A percentile compares a stretch with the other conserved stretches of the same genome.
Conservation (phyloP, 2,329 filamentous ascomycete genomes). For the Xylariomycetidae sp. region DNA sequence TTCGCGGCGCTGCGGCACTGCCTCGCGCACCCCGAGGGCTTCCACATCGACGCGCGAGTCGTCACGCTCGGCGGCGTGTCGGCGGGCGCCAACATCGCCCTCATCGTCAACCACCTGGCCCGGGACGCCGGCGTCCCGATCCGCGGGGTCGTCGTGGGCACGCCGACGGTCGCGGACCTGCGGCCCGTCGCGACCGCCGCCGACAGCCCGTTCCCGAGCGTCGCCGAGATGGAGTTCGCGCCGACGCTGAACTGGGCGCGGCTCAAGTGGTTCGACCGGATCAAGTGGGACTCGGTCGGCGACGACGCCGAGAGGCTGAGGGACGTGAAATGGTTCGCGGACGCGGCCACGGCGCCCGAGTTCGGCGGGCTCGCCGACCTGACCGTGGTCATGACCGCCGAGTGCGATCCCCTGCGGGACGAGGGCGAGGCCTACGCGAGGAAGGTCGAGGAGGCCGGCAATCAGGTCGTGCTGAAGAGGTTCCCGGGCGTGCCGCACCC, state of each 20-base stretch:
- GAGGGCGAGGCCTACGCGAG: constrained; percentile 36
- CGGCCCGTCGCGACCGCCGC: constrained; percentile 28
- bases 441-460: constrained; percentile 31
- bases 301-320: background rate
- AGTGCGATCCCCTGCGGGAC: constrained; percentile 33
- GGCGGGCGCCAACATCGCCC: constrained; percentile 37
- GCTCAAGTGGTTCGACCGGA: constrained; percentile 32
- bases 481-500: constrained; percentile 23
- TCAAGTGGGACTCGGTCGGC: constrained; percentile 1
- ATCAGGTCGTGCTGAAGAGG: constrained; percentile 31
- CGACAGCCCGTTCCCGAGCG: constrained; percentile 35
- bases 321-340: constrained; percentile 2
- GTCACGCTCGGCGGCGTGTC: constrained; percentile 37
- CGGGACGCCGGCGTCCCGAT: constrained; percentile 34
- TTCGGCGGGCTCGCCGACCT: constrained; percentile 14
- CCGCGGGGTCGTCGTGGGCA: constrained; percentile 33
- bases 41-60: background rate
- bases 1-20: constrained; percentile 1
- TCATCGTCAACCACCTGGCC: constrained; percentile 35
- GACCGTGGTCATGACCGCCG: constrained; percentile 29
- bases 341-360: constrained; percentile 25
- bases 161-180: constrained; percentile 36
- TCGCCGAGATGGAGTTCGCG: constrained; percentile 36
- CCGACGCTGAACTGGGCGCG: constrained; percentile 40
- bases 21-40: background rate